Conservation (phyloP, 2,329 filamentous ascomycete genomes). For the Alternaria consortialis region DNA sequence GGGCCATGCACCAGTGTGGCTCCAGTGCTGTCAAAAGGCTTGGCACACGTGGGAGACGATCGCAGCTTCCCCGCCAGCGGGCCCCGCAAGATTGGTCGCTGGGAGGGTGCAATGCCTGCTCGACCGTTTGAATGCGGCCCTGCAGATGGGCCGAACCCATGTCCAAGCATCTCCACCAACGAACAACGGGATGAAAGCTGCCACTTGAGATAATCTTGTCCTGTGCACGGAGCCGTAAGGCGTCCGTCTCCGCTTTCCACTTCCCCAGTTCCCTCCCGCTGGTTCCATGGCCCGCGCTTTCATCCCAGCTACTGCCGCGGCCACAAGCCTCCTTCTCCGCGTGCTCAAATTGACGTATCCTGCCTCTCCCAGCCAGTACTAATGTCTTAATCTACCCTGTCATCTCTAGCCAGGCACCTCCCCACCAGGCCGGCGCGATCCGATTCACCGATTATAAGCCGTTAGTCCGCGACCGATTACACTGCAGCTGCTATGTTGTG, state of each 20-base stretch:
- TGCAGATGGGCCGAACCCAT: constrained; percentile 7
- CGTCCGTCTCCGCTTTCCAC: constrained; percentile 19
- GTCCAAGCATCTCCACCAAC: constrained; percentile 4
- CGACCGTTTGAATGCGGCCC: neutral
- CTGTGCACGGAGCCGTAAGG: constrained; percentile 17
- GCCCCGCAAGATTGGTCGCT: constrained; percentile 14
- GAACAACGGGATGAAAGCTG: neutral
- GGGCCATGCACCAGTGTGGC: constrained; percentile 1
- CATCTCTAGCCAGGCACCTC: constrained; percentile 22
- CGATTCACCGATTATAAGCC: constrained; percentile 26
- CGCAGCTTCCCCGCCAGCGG: constrained; percentile 16
- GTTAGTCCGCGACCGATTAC: constrained; percentile 32
- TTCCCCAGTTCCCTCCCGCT: constrained; percentile 22
- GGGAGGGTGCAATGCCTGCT: constrained; percentile 2
- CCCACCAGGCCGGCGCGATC: neutral
- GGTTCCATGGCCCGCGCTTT: constrained; percentile 19
- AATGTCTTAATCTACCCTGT: constrained; percentile 22
- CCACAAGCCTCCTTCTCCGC: constrained; percentile 12
- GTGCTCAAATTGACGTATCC: constrained; percentile 9
- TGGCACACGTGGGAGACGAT: constrained; percentile 25
- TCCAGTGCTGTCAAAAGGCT: constrained; percentile 12
- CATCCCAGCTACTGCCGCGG: constrained; percentile 8
- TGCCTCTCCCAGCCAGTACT: neutral
- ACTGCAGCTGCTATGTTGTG: constrained; percentile 48
- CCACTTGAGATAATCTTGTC: neutral